Percentiles rank a stretch among this genome's conserved stretches.
Conservation (phyloP, 2,329 filamentous ascomycete genomes). For the Exophiala aquamarina region DNA sequence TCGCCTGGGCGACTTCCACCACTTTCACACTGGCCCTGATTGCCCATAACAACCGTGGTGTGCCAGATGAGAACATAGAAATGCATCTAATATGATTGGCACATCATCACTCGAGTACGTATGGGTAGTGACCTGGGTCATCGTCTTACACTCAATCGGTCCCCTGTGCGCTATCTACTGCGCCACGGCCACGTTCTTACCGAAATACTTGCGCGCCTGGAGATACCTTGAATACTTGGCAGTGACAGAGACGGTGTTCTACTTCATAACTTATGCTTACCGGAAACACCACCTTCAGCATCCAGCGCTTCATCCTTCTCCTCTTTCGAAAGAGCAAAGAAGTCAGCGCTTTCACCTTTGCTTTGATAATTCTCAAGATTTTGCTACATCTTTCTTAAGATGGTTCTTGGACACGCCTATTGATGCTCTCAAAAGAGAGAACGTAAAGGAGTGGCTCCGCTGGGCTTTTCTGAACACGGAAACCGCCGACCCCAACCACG, state of each 20-base stretch:
- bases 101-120: constrained; percentile 13
- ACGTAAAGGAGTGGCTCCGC: constrained; percentile 64
- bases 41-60: background rate
- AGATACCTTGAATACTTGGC: constrained; percentile 12
- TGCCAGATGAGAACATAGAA: background rate
- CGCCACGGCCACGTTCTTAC: constrained; percentile 1
- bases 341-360: constrained; percentile 58
- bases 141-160: constrained; percentile 17
- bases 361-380: constrained; percentile 55
- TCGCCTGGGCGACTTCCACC: background rate
- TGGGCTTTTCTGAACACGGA: constrained; percentile 65
- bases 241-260: constrained; percentile 52
- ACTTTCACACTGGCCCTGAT: too few species aligned
- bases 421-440: constrained; percentile 63
- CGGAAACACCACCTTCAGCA: constrained; percentile 53
- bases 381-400: constrained; percentile 57
- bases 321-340: constrained; percentile 48
- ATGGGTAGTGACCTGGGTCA: constrained; percentile 16
- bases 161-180: constrained; percentile 12
- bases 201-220: constrained; percentile 1
- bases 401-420: constrained; percentile 66
- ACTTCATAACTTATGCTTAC: constrained; percentile 54
- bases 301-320: constrained; percentile 51
- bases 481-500: constrained; percentile 35
- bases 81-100: constrained; percentile 14